A percentile compares a stretch with the other conserved stretches of the same genome.
phyloP scores from a whole-genome alignment of 2,329 filamentous ascomycete species.

The Leptosphaerulina australis region DNA sequence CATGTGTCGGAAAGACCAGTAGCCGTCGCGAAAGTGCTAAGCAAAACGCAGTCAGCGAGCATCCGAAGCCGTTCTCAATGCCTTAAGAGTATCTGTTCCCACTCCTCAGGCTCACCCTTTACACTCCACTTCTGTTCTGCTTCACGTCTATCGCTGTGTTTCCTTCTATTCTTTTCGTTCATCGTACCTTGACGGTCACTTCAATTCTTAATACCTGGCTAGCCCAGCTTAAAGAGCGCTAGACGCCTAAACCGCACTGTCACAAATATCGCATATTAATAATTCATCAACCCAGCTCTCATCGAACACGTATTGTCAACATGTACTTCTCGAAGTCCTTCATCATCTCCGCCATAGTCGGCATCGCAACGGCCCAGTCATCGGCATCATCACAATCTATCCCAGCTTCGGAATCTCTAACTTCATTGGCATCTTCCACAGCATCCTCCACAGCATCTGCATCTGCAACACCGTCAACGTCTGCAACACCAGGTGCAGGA shows the following conservation, averaged over 20 bases:
- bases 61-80: conserved; percentile 38
- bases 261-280: conserved; percentile 29
- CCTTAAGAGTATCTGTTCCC: conserved; percentile 47
- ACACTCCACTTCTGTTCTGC: conserved; percentile 36
- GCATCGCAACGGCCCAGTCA: conserved; percentile 35
- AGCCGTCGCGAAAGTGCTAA: conserved; percentile 37
- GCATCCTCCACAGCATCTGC: conserved; percentile 16
- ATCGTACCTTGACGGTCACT: conserved; percentile 23
- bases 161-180: conserved; percentile 36
- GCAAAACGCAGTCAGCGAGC: conserved; percentile 34
- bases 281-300: conserved; percentile 30
- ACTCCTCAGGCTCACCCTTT: conserved; percentile 43
- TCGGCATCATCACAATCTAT: conserved; percentile 18
- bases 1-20: conserved; percentile 41
- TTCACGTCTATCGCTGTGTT: conserved; percentile 35
- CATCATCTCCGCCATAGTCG: conserved; percentile 40
- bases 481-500: conserved; percentile 23
- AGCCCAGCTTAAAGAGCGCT: conserved; percentile 49
- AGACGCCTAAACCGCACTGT: conserved; percentile 44
- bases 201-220: conserved; percentile 48
- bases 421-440: conserved; percentile 10
- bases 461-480: conserved; percentile 12
- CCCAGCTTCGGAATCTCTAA: conserved; percentile 28
- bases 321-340: conserved; percentile 47
- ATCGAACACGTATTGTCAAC: conserved; percentile 22